These are phyloP conservation scores for Kwoniella bestiolae DNA, from an alignment of 768 basidiomycete genomes.

Conservation along the genomic window DNA sequence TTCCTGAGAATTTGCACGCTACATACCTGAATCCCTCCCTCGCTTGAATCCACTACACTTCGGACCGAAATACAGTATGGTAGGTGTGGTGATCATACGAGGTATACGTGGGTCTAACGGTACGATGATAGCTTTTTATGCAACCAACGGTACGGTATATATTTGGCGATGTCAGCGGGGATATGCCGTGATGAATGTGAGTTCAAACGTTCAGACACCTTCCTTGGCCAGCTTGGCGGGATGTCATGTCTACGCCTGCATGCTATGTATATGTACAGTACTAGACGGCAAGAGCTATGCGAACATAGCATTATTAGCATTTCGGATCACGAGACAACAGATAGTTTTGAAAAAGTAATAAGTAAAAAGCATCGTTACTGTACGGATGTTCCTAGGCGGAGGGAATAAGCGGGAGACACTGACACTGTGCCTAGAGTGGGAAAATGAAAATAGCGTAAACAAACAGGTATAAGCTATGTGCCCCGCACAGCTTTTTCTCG, in stretches of 20 bases:
- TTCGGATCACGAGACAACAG: not conserved
- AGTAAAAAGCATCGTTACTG: not conserved
- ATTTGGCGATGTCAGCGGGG: not conserved
- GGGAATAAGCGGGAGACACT: slow-evolving; percentile 5
- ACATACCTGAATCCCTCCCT: not conserved
- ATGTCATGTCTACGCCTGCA: no score
- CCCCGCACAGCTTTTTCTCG: slow-evolving; percentile 8
- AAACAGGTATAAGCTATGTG: not conserved
- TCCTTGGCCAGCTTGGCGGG: no score
- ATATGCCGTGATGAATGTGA: not conserved
- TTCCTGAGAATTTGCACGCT: no score
- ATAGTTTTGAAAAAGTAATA: not conserved
- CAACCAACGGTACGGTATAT: not conserved
- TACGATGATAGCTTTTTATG: no score
- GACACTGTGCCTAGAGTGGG: not conserved
- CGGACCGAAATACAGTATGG: not conserved
- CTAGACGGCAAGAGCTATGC: no score
- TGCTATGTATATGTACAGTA: no score
- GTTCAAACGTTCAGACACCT: no score
- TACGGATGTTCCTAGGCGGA: slow-evolving; percentile 2
- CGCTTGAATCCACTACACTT: not conserved
- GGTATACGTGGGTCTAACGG: no score
- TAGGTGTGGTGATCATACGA: no score
- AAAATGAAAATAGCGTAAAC: not conserved
- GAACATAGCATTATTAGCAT: not conserved